Evolutionary conservation across 257 asterid genomes (phyloP).

Genomic region (Solanum chiquidenum): DNA sequence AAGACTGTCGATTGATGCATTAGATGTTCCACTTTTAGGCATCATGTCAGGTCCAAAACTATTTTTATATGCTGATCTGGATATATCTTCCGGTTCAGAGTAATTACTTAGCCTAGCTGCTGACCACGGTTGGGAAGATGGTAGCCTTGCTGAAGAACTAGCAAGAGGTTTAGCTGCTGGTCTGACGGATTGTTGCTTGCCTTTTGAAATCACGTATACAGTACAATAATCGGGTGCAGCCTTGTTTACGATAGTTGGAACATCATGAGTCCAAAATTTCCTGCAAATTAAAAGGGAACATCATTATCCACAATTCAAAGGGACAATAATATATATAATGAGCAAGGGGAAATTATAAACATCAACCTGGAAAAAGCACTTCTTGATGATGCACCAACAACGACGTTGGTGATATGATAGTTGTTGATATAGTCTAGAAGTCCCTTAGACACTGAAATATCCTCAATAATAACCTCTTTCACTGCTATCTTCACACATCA

Average conservation of each 20-base stretch:
- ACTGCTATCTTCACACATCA: slow-evolving; percentile 21
- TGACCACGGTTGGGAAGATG: slow-evolving; percentile 8
- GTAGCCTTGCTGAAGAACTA: slow-evolving; percentile 2
- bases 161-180: slow-evolving; percentile 33
- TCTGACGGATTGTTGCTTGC: slow-evolving; percentile 46
- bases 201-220: slow-evolving; percentile 52
- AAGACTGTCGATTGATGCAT: slow-evolving; percentile 1
- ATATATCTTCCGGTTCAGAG: slow-evolving; percentile 18
- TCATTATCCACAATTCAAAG: neutral
- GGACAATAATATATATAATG: neutral
- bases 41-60: slow-evolving; percentile 5
- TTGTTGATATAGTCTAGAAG: slow-evolving; percentile 45
- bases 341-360: neutral
- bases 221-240: slow-evolving; percentile 72
- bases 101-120: slow-evolving; percentile 9
- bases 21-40: neutral
- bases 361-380: slow-evolving; percentile 25
- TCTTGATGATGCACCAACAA: slow-evolving; percentile 56
- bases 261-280: slow-evolving; percentile 50
- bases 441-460: slow-evolving; percentile 38
- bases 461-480: slow-evolving; percentile 45
- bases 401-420: slow-evolving; percentile 31
- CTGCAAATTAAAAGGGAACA: slow-evolving; percentile 1
- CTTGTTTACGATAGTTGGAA: slow-evolving; percentile 57
- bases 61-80: slow-evolving; percentile 20